Conservation (phyloP, 2,329 filamentous ascomycete genomes). For the Ascochyta clinopodiicola region DNA sequence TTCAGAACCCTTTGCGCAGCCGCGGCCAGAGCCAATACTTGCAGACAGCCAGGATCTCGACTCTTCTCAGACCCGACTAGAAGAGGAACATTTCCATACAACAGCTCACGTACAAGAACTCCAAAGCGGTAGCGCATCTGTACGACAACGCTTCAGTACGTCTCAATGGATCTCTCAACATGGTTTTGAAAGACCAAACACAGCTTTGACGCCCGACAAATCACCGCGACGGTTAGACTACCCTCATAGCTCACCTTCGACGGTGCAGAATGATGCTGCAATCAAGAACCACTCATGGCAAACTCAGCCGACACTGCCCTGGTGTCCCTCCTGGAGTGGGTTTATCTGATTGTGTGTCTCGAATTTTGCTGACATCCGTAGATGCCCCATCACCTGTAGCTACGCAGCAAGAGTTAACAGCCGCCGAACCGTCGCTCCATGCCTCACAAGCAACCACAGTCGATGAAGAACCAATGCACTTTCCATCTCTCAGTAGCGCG, state of each 20-base stretch:
- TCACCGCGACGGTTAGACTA: background rate
- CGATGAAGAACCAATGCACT: background rate
- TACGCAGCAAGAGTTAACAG: background rate
- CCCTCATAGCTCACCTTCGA: background rate
- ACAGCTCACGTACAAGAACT: background rate
- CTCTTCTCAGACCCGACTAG: background rate
- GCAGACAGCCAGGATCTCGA: constrained; percentile 2
- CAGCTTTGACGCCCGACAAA: background rate
- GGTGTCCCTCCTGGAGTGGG: constrained; percentile 2
- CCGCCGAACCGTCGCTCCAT: background rate
- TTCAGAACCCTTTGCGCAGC: constrained; percentile 8
- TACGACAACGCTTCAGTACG: background rate
- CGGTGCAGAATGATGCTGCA: background rate
- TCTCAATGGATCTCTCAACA: background rate
- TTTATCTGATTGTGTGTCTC: background rate
- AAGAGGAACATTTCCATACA: background rate
- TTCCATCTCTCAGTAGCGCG: background rate
- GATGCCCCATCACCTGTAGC: background rate
- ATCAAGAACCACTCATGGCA: constrained; percentile 1
- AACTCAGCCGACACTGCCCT: constrained; percentile 7
- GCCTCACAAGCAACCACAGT: constrained; percentile 16
- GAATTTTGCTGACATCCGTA: background rate
- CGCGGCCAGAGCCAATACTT: constrained; percentile 5
- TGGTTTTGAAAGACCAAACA: background rate
- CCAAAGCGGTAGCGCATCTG: background rate